Base-by-base conservation (phyloP, 2,329 filamentous ascomycete species). In the Huntiella omanensis region DNA sequence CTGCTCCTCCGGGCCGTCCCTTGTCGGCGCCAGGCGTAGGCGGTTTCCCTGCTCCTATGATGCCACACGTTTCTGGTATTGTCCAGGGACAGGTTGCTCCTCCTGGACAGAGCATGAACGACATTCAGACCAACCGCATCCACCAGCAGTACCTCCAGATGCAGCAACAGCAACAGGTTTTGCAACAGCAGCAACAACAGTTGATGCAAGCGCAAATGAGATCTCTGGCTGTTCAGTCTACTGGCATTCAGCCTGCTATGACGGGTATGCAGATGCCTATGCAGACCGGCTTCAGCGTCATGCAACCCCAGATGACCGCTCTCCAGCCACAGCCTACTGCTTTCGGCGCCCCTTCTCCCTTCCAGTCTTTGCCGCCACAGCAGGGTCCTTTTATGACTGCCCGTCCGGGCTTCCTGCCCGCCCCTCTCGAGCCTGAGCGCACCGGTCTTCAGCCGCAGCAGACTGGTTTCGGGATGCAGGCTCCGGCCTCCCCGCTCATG, bases 21-120 rank as follows among this genome's bases (percentile, higher is more conserved):
- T 70, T 91, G 10, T 95, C 88, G 36, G 88, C 91, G 35, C 80
- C 75, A 43, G 80, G 81, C 57, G 76, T 77, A 40, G 86, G 71
- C 59, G 71, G 69, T 4, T 91, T 92, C 59, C 33, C 48, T 15
- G 72, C 73, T 5, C 73, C 80, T 12, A 63, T 95, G 53, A 80
- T 87, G 58, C 77, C 85, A 45, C 88, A 95, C 58, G 73, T 87
- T 60, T 95, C 91, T 4, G 86, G 88, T 6, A 68, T 56, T 15
- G 48, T 73, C 46, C 73, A 75, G 56, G 64, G 65, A 8, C 76
- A 76, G 52, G 67, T 83, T 47, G 80, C 82, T 22, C 74, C 80
- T 28, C 72, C 75, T 3, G 83, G 85, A 10, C 83, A 88, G 60
- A 88, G 79, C 58, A 59, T 92, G 54, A 71, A 77, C 54, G 83